These are phyloP conservation scores for Silene coronaria DNA, from an alignment of 179 eudicot species.

Conservation along the genomic window DNA sequence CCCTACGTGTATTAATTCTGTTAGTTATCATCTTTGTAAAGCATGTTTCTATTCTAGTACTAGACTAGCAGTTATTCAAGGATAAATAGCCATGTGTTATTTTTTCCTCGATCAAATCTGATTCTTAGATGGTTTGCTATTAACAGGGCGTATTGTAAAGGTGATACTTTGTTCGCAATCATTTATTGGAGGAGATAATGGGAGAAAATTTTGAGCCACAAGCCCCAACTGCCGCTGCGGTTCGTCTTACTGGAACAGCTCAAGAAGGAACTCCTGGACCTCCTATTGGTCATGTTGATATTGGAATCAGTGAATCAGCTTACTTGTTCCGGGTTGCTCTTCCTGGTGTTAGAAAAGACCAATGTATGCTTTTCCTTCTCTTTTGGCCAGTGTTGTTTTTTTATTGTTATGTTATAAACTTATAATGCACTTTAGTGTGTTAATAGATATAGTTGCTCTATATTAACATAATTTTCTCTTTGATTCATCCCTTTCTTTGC, in stretches of 20 bases:
- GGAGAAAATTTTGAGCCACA: slow-evolving; percentile 17
- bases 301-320: slow-evolving; percentile 61
- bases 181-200: slow-evolving; percentile 21
- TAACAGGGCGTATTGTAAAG: slow-evolving; percentile 2
- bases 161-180: not conserved
- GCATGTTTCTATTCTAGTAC: not conserved
- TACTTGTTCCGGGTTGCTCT: slow-evolving; percentile 79
- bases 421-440: not conserved
- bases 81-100: not conserved
- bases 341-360: slow-evolving; percentile 83
- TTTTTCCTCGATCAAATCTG: not conserved
- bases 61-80: no score
- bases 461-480: not conserved
- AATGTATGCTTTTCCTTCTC: slow-evolving; percentile 36
- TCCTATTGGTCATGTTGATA: slow-evolving; percentile 73
- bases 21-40: not conserved
- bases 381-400: not conserved
- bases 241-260: slow-evolving; percentile 63
- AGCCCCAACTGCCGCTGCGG: slow-evolving; percentile 31
- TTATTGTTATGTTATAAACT: no score
- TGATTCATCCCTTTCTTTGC: not conserved
- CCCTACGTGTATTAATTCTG: not conserved
- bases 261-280: slow-evolving; percentile 52
- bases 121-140: not conserved
- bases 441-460: not conserved